phyloP scores from a whole-genome alignment of 768 basidiomycete genomes.

The Sporobolomyces roseus region DNA sequence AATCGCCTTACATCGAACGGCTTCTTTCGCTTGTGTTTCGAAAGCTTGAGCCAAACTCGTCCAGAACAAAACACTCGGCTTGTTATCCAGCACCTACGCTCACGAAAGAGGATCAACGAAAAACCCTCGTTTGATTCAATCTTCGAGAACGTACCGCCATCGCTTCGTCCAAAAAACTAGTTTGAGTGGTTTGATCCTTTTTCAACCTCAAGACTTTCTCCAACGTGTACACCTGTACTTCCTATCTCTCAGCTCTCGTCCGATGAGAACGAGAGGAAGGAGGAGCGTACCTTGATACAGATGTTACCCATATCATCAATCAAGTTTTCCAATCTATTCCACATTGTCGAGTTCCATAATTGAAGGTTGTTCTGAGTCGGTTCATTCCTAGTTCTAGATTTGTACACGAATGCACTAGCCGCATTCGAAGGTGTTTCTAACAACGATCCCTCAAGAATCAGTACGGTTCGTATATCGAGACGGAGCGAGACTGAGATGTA shows the following conservation, averaged over 20 bases:
- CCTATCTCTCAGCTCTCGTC: neutral
- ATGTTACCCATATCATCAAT: slow-evolving; percentile 84
- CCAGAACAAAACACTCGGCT: slow-evolving; percentile 90
- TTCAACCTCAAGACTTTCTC: slow-evolving; percentile 90
- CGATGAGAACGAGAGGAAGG: neutral
- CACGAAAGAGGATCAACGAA: too few relatives aligned
- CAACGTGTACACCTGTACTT: slow-evolving; percentile 74
- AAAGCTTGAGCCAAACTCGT: slow-evolving; percentile 70
- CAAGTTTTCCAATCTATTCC: slow-evolving; percentile 73
- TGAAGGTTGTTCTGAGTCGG: slow-evolving; percentile 83
- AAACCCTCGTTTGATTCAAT: too few relatives aligned
- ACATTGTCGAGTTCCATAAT: slow-evolving; percentile 76
- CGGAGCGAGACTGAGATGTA: slow-evolving; percentile 46
- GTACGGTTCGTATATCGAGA: neutral
- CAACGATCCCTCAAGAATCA: neutral
- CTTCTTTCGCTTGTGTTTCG: slow-evolving; percentile 76
- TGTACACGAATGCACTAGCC: slow-evolving; percentile 59
- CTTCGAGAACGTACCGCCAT: slow-evolving; percentile 75
- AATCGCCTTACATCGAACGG: slow-evolving; percentile 61
- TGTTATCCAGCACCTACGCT: slow-evolving; percentile 73
- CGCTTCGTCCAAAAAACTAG: slow-evolving; percentile 82
- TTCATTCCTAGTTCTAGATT: slow-evolving; percentile 80
- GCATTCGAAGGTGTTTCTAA: slow-evolving; percentile 46
- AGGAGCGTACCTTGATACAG: slow-evolving; percentile 69
- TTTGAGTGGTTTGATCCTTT: slow-evolving; percentile 70